Percentiles rank a stretch among this genome's conserved stretches.
Evolutionary conservation across 768 basidiomycete species (phyloP).

Genomic region (Leccinellum luteum): DNA sequence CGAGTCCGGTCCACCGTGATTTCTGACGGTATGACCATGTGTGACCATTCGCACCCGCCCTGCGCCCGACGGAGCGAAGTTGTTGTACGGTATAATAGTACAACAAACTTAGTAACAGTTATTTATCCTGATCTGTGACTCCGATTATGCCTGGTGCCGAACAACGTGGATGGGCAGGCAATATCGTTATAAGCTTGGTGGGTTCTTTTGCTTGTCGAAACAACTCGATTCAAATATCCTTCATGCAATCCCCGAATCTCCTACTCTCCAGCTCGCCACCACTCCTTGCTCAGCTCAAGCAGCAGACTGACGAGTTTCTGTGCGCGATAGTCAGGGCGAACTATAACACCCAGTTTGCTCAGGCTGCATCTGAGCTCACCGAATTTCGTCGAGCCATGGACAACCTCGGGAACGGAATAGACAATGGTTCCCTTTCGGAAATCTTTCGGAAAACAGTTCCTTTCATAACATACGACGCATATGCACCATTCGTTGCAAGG

Average conservation of each 20-base stretch:
- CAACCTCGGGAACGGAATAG: neutral
- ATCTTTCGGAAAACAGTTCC: no score
- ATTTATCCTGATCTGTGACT: no score
- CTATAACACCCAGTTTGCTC: neutral
- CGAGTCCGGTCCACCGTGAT: no score
- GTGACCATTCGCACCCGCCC: no score
- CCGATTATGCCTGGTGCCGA: no score
- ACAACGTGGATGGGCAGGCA: no score
- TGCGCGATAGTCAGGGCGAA: neutral
- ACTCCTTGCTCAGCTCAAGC: neutral
- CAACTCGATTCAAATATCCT: neutral
- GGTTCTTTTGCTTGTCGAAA: neutral
- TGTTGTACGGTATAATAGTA: no score
- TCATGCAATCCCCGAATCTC: neutral
- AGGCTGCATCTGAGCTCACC: neutral
- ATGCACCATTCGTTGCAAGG: neutral
- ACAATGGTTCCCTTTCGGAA: neutral
- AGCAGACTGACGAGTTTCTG: neutral
- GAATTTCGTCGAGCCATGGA: neutral
- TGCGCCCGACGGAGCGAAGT: no score
- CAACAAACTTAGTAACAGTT: no score
- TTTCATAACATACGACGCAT: neutral
- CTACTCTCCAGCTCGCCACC: neutral
- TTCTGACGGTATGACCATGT: no score
- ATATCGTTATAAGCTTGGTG: neutral